Conservation (phyloP, 2,329 filamentous ascomycete species). For the Incumbomyces lentus region DNA sequence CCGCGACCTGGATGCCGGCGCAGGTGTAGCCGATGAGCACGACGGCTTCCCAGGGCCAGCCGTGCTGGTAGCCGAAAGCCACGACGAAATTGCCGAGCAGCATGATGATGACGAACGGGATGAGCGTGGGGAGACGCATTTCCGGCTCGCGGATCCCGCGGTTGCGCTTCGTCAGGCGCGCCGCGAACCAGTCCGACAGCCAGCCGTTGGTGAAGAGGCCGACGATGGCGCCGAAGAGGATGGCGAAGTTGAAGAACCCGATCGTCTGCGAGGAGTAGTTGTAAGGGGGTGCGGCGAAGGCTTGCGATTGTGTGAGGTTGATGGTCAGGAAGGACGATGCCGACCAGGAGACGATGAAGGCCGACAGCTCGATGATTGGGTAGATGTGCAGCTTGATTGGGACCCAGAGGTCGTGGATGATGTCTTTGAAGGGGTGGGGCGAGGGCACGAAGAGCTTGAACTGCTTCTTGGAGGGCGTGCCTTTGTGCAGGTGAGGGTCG, state of each 20-base stretch:
- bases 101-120: constrained; percentile 48
- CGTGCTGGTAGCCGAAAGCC: constrained; percentile 42
- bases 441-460: constrained; percentile 45
- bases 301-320: constrained; percentile 50
- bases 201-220: constrained; percentile 47
- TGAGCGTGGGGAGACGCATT: constrained; percentile 47
- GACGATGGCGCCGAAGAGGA: constrained; percentile 44
- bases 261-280: constrained; percentile 41
- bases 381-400: constrained; percentile 54
- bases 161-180: constrained; percentile 43
- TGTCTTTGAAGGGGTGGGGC: constrained; percentile 29
- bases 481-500: constrained; percentile 48
- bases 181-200: constrained; percentile 48
- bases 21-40: constrained; percentile 49
- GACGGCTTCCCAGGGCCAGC: constrained; percentile 43
- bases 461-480: constrained; percentile 45
- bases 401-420: constrained; percentile 47
- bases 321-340: constrained; percentile 48
- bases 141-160: constrained; percentile 48
- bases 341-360: constrained; percentile 52
- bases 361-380: constrained; percentile 53
- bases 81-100: constrained; percentile 49
- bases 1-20: constrained; percentile 49
- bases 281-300: constrained; percentile 46
- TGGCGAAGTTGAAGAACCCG: constrained; percentile 49